Base-by-base conservation (phyloP, 164 flowering plant genomes). In the Dillenia suffruticosa region DNA sequence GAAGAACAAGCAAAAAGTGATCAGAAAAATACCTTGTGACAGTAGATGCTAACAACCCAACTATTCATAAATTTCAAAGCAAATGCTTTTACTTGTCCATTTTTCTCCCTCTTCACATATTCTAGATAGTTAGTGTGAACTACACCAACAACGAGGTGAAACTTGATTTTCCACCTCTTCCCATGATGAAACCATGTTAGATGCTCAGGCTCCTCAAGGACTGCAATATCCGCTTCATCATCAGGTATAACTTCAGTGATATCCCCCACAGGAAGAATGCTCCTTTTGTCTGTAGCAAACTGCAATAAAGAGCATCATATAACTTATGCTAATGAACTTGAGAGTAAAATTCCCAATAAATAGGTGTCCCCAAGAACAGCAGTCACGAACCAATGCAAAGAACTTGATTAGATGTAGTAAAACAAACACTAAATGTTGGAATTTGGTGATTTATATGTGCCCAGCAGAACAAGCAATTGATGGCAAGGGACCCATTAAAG, bases 151-250 rank as follows among this genome's bases (percentile, higher is more conserved):
- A 94, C 98, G 40, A 81, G 67, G n/a, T 71, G 77, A 67, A 94
- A 94, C 72, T 87, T 91, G 54, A 68, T 76, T 73, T 91, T 95
- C 99, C 97, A 95, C 78, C 89, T 80, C 76, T 77, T 84, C 46
- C 99, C 99, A 65, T 92, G 99, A 82, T 95, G 99, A 74, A 72
- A 95, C 99, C 99, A 95, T n/a, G 99, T 95, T 53, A 95, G 90
- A 76, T 94, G 98, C 76, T 95, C 97, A 44, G 99, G 99, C 81
- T 95, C 99, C 78, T 95, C 99, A 48, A 92, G 92, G 65, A 95
- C 86, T 14, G 97, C 97, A 72, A 95, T 66, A 74, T 95, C 99
- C 46, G 92, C 95, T 63, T 84, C 88, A 52, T 88, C 91, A 73
- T 95, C 91, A 24, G 93, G 81, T 44, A 95, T 82, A 55, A 81